Base-by-base conservation (phyloP, 306 rosid genomes). In the Prunus kanzakura region DNA sequence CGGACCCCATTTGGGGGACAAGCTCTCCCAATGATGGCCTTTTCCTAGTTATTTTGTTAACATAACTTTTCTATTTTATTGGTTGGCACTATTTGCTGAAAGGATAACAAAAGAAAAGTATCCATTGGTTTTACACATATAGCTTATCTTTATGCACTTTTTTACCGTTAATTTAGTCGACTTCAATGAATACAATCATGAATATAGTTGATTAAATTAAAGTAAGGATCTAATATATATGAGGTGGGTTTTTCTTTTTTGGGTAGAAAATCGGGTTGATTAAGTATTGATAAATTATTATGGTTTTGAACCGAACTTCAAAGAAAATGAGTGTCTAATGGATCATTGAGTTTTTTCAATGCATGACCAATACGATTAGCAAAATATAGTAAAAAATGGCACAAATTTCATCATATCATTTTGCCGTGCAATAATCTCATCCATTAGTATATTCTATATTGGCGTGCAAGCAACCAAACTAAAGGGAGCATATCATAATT, bases 261-360 rank as follows among this genome's bases (percentile, higher is more conserved):
- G 22, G 57, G 3, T 47, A 12, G 55, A 15, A 50, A 15, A 50
- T 19, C 4, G 10, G 12, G 10, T 54, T 23, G 1, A 3, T 58
- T 11, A 58, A 58, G 64, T 51, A 51, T 16, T 15, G 8, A 51
- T 52, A 52, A 58, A 2, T 22, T 23, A 12, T 8, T 4, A 52
- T 32, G 65, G 66, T 38, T 72, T 55, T 72, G 76, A 57, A 41
- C 76, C 55, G 11, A 72, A 72, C 65, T 38, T 56, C 16, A 38
- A 20, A 72, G 76, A 56, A 51, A 72, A 56, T 27, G 18, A 12
- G 66, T 27, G 11, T 32, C 38, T 4, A 32, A 32, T 32, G 38
- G 38, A 32, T 32, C 35, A 32, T 32, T 32, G 35, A 4, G 35
- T 32, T 32, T 32, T 32, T 27, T 19, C 4, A 27, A 25, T 27